These are phyloP conservation scores for Solanum peruvianum DNA, from an alignment of 257 asterid genomes.

Conservation along the genomic window DNA sequence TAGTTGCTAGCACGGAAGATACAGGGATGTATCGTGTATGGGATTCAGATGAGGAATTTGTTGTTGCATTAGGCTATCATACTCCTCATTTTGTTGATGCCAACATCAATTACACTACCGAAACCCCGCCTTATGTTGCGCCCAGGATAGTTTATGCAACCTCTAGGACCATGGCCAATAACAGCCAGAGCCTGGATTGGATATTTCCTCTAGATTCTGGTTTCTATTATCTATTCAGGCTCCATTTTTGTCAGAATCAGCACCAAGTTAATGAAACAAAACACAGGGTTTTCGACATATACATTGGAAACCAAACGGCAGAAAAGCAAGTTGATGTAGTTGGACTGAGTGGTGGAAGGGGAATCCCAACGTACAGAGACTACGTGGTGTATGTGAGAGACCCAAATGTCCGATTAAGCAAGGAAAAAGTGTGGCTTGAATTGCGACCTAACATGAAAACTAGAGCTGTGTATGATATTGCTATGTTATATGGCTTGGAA, in stretches of 20 bases:
- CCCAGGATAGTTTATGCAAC: too few relatives aligned
- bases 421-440: conserved; percentile 13
- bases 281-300: conserved; percentile 16
- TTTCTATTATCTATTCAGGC: too few relatives aligned
- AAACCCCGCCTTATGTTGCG: too few relatives aligned
- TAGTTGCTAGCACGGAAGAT: too few relatives aligned
- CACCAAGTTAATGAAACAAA: neutral
- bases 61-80: too few relatives aligned
- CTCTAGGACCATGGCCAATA: too few relatives aligned
- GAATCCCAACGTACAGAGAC: conserved; percentile 29
- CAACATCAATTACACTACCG: too few relatives aligned
- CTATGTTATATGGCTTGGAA: conserved; percentile 47
- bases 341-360: neutral
- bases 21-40: too few relatives aligned
- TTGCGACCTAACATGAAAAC: conserved; percentile 1
- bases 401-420: neutral
- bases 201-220: too few relatives aligned
- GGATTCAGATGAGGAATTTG: too few relatives aligned
- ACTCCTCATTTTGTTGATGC: too few relatives aligned
- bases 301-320: conserved; percentile 11
- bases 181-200: too few relatives aligned
- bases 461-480: neutral
- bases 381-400: conserved; percentile 6
- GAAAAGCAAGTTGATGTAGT: conserved; percentile 11
- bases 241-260: neutral